Percentiles rank a stretch among this genome's conserved stretches.
These are phyloP conservation scores for Geranomyces variabilis DNA, from an alignment of 192 early-diverging fungal genomes.

Conservation along the genomic window DNA sequence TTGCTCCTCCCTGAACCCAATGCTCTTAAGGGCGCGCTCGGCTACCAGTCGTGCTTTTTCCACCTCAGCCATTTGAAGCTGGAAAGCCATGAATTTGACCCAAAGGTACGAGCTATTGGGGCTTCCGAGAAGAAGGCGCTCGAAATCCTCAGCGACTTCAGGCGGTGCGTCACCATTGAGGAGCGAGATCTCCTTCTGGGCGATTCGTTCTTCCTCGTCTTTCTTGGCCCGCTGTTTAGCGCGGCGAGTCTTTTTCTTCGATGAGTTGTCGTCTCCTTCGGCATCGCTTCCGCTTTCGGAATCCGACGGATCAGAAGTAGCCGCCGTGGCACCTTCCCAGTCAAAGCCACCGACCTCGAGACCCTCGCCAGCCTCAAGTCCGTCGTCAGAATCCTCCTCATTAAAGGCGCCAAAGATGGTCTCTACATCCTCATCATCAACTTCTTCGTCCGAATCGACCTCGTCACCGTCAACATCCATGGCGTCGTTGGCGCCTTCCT, in stretches of 20 bases:
- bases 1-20: constrained; percentile 87
- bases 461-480: constrained; percentile 44
- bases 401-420: constrained; percentile 28
- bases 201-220: constrained; percentile 55
- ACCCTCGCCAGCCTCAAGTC: constrained; percentile 34
- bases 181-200: constrained; percentile 48
- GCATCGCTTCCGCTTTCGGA: constrained; percentile 46
- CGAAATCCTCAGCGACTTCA: constrained; percentile 82
- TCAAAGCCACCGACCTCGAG: constrained; percentile 49
- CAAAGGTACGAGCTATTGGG: constrained; percentile 97
- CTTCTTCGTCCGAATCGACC: constrained; percentile 35
- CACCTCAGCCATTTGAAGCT: constrained; percentile 90
- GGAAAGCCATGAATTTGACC: constrained; percentile 99
- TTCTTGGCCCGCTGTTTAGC: constrained; percentile 66
- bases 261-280: constrained; percentile 46
- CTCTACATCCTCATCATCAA: constrained; percentile 45
- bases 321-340: constrained; percentile 53
- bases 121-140: constrained; percentile 88
- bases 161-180: constrained; percentile 50
- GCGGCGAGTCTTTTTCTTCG: constrained; percentile 50
- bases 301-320: constrained; percentile 22
- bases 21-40: constrained; percentile 91
- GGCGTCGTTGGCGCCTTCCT: constrained; percentile 46
- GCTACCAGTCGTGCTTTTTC: constrained; percentile 90
- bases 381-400: constrained; percentile 40